Evolutionary conservation across 768 basidiomycete genomes (phyloP).

Genomic region (Phaffia tasmanica): DNA sequence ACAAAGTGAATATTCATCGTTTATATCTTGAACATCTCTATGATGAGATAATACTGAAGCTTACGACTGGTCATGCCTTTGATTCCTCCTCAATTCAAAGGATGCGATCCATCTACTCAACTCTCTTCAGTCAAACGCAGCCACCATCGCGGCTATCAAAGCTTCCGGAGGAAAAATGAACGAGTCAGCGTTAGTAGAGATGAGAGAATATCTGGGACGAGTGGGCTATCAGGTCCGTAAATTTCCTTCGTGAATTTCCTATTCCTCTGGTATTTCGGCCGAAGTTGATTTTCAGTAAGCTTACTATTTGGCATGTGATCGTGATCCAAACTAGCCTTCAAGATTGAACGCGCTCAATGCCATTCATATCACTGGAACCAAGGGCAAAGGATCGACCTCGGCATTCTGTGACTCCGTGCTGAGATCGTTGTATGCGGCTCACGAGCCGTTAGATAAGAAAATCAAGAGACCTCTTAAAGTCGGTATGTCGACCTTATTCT

Average conservation of each 20-base stretch:
- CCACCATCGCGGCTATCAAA: slow-evolving; percentile 71
- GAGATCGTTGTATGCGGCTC: slow-evolving; percentile 40
- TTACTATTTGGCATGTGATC: neutral
- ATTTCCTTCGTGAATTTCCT: neutral
- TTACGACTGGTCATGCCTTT: neutral
- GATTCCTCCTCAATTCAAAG: slow-evolving; percentile 4
- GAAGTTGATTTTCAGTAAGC: neutral
- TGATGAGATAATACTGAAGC: too few relatives aligned
- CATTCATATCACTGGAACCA: slow-evolving; percentile 93
- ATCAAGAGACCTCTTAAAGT: slow-evolving; percentile 46
- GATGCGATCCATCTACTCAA: slow-evolving; percentile 42
- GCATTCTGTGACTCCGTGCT: slow-evolving; percentile 84
- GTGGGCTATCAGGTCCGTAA: slow-evolving; percentile 70
- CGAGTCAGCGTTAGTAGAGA: slow-evolving; percentile 66
- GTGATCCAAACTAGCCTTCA: slow-evolving; percentile 47
- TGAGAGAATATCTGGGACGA: slow-evolving; percentile 73
- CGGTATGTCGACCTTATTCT: slow-evolving; percentile 45
- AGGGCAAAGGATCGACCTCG: slow-evolving; percentile 95
- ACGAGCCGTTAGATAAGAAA: slow-evolving; percentile 40
- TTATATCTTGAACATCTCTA: too few relatives aligned
- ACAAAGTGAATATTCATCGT: too few relatives aligned
- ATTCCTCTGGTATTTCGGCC: neutral
- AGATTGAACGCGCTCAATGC: slow-evolving; percentile 82
- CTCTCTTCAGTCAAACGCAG: slow-evolving; percentile 71
- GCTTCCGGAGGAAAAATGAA: slow-evolving; percentile 55